Evolutionary conservation across 139 green algal genomes (phyloP), one percentile per base, ranked within the genome.

Genomic region (Chlamydomonas sp.): DNA sequence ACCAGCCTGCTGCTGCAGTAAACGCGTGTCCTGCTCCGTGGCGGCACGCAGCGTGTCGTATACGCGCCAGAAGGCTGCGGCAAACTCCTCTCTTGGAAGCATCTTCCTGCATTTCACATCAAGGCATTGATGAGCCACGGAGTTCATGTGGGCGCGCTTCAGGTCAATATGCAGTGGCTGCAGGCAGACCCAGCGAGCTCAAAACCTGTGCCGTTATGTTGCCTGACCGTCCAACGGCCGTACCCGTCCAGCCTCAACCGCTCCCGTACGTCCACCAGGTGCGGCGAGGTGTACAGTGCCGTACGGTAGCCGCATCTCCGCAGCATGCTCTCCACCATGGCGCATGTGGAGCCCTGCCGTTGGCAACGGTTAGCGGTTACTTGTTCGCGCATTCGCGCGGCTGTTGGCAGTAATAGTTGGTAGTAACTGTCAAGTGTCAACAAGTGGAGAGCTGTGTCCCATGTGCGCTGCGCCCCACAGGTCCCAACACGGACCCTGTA

Each of bases 251-350:
- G 90, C 57, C 95, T 92, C 20, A 98, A 94, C n/a, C 97, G 92
- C 90, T 99, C 96, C 1, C 96, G 91, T 59, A 98, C 95, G 83
- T 98, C 96, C 64, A 95, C 93, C 59, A 99, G 88, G 86, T 99
- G 97, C 0, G 97, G 97, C 0, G 95, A 98, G 12, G 97, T 99
- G 93, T 95, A 99, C 60, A 98, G 91, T 6, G 94, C 97, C 9
- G 96, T 98, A 60, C 80, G 93, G 92, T 98, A 98, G 15, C 96
- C 96, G 61, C 89, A 93, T 2, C 69, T 0, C 6, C 95, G 92
- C 83, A 99, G 91, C 5, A 98, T 96, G 85, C 87, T 93, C 80
- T 98, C 97, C 62, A 97, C 90, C 93, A 99, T 96, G 5, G 95
- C 94, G 83, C 95, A 98, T 1, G 96, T 98, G 62, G 96, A 98